Evolutionary conservation across 495 filamentous ascomycete genomes (phyloP), one percentile per base, ranked within the genome.

Genomic region (Aspergillus asperescens): DNA sequence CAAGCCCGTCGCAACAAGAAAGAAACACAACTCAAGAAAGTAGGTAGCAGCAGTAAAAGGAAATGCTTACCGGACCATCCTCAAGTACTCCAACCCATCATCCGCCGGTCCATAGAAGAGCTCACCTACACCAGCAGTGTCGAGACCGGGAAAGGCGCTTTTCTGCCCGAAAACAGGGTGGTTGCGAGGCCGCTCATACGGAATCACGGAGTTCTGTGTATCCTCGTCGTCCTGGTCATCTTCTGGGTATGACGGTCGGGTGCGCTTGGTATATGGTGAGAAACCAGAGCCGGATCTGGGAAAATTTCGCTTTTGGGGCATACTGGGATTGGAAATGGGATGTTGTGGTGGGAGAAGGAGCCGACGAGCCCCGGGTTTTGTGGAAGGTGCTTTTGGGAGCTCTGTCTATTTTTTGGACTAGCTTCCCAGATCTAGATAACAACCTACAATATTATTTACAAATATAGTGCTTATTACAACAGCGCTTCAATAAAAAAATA

Each of bases 141-240:
- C 85, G n/a, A 89, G 69, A 22, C 85, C 83, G 0, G 89, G 88
- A 58, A 95, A 89, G 16, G 81, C 87, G 57, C 81, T 74, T 54
- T 83, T 83, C 61, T 93, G 89, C 39, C 89, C 88, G 58, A 83
- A 90, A 8, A 81, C 75, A 2, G 80, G 78, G 59, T 92, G 78
- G 42, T 81, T 73, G 29, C 72, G 75, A 13, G 81, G 72, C 10
- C 64, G 68, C 50, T 74, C 70, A 24, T 70, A 56, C 9, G 65
- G 45, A 1, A 50, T 60, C 13, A 44, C 39, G 12, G 55, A 41
- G 27, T 41, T 37, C 18, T 34, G 38, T 7, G 41, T 24, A 1
- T 50, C 15, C 19, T 58, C 57, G 19, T 65, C 60, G 7, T 59
- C 51, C 13, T 59, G 61, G 25, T 55, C 54, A 0, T 64, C 57